Evolutionary conservation across 257 asterid genomes (phyloP).

Genomic region (Plantago elongata): DNA sequence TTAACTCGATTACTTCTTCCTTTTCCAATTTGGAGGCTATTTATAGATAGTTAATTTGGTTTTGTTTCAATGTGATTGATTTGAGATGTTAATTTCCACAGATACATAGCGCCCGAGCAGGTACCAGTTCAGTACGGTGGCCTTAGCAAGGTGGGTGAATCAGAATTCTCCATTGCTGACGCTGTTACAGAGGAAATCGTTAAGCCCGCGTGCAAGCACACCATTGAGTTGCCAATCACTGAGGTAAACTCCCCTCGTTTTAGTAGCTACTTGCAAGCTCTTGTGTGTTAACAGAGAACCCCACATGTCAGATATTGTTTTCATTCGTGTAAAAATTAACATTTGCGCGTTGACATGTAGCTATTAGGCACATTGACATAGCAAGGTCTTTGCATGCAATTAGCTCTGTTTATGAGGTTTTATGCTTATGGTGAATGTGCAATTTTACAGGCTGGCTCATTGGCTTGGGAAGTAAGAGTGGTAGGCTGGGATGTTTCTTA

Average conservation of each 20-base stretch:
- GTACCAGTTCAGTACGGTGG: conserved; percentile 69
- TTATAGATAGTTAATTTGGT: neutral
- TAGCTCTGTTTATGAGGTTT: neutral
- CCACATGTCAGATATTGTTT: no score
- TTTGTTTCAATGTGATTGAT: neutral
- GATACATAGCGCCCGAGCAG: conserved; percentile 65
- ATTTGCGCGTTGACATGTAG: no score
- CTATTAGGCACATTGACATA: no score
- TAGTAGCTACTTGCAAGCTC: neutral
- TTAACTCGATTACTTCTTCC: conserved; percentile 1
- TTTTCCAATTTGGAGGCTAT: neutral
- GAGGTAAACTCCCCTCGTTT: conserved; percentile 34
- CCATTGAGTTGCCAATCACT: conserved; percentile 49
- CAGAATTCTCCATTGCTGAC: conserved; percentile 42
- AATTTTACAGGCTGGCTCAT: conserved; percentile 37
- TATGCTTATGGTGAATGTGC: neutral
- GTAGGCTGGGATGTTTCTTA: conserved; percentile 57
- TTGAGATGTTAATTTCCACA: conserved; percentile 14
- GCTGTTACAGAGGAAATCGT: conserved; percentile 46
- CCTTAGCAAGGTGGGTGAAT: conserved; percentile 48
- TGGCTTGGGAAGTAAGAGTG: conserved; percentile 66
- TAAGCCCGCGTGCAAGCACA: conserved; percentile 54
- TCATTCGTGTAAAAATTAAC: no score
- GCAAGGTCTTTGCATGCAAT: no score
- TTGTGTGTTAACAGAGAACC: no score